phyloP scores from a whole-genome alignment of 805 yeast genomes.

The Ogataea trehalophila region DNA sequence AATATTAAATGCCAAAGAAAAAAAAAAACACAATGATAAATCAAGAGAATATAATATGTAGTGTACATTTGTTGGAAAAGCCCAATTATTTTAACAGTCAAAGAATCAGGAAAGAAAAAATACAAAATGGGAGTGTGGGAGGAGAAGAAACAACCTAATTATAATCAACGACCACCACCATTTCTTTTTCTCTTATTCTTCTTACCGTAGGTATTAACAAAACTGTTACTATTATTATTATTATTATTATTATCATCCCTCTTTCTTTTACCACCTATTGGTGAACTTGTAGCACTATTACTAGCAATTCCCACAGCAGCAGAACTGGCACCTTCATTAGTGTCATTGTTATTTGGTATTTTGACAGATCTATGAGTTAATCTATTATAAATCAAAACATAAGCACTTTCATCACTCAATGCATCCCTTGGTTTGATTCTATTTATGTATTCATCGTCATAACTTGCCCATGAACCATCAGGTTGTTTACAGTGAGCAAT shows the following conservation, averaged over 20 bases:
- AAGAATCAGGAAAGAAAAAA: background rate
- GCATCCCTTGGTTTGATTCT: constrained; percentile 68
- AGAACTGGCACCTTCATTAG: background rate
- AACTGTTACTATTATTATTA: background rate
- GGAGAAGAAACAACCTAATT: background rate
- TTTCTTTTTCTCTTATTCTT: constrained; percentile 10
- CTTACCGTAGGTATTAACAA: constrained; percentile 2
- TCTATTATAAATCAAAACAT: constrained; percentile 80
- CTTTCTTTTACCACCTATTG: constrained; percentile 12
- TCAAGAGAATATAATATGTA: background rate
- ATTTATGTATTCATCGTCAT: constrained; percentile 89
- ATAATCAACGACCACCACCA: background rate
- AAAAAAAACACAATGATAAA: background rate
- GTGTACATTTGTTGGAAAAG: background rate
- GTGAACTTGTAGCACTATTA: background rate
- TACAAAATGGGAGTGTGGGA: no score
- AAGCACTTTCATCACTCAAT: constrained; percentile 81
- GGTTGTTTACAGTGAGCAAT: constrained; percentile 89
- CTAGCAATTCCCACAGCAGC: background rate
- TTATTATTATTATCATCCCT: background rate
- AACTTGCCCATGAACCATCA: constrained; percentile 86
- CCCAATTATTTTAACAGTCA: background rate
- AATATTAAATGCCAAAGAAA: background rate
- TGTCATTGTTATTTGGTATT: background rate
- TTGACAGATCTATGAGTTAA: constrained; percentile 49